Evolutionary conservation across 371 early-diverging fungal genomes (phyloP).

Genomic region (Mortierella polycephala): DNA sequence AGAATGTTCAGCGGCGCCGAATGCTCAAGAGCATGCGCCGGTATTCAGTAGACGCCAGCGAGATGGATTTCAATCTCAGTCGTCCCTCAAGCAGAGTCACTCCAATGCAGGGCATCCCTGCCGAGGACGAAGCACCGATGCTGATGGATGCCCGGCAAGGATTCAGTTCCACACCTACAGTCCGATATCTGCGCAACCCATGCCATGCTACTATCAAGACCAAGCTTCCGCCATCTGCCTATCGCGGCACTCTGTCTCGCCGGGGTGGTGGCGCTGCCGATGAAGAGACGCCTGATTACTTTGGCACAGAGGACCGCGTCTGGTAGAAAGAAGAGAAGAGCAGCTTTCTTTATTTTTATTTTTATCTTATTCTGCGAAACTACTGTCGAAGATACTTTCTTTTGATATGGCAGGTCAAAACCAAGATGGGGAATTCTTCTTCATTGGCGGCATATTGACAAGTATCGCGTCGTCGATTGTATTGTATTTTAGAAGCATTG

Average conservation of each 20-base stretch:
- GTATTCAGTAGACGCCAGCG: conserved; percentile 48
- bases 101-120: conserved; percentile 28
- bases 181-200: conserved; percentile 50
- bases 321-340: conserved; percentile 21
- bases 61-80: conserved; percentile 44
- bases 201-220: conserved; percentile 51
- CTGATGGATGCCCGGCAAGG: conserved; percentile 22
- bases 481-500: conserved; percentile 18
- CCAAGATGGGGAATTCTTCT: too few species aligned
- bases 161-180: conserved; percentile 38
- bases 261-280: conserved; percentile 25
- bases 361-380: not conserved
- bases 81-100: conserved; percentile 34
- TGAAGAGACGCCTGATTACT: conserved; percentile 44
- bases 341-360: not conserved
- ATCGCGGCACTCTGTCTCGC: conserved; percentile 19
- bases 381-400: too few species aligned
- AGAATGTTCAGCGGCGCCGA: conserved; percentile 46
- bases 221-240: conserved; percentile 41
- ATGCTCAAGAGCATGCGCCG: conserved; percentile 56
- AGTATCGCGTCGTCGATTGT: too few species aligned
- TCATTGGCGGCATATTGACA: too few species aligned
- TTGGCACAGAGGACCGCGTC: conserved; percentile 49
- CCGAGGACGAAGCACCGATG: conserved; percentile 35
- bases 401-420: too few species aligned